Evolutionary conservation across 257 asterid genomes (phyloP).

Genomic region (Solanum arcanum): DNA sequence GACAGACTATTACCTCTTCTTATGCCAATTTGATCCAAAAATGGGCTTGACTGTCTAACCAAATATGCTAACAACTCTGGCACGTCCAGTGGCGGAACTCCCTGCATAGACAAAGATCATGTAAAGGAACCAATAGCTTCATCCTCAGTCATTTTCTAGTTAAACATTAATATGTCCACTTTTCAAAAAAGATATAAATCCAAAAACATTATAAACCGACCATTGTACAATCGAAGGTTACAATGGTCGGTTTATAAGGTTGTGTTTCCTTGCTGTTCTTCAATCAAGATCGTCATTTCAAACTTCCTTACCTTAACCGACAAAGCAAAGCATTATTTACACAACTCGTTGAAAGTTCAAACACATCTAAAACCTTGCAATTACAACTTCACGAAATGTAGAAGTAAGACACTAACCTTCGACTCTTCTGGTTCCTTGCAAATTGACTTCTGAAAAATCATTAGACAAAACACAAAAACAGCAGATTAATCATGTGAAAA

Average conservation of each 20-base stretch:
- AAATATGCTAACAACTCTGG: conserved; percentile 84
- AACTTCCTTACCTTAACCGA: neutral
- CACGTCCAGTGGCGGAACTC: conserved; percentile 85
- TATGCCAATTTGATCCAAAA: conserved; percentile 89
- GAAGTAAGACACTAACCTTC: conserved; percentile 40
- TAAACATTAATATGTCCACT: neutral
- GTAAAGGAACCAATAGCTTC: neutral
- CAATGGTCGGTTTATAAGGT: neutral
- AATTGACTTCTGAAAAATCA: conserved; percentile 64
- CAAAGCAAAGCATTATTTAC: neutral
- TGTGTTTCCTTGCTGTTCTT: neutral
- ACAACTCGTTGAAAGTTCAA: neutral
- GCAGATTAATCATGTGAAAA: neutral
- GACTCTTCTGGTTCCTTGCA: conserved; percentile 66
- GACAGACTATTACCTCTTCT: conserved; percentile 39
- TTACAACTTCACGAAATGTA: neutral
- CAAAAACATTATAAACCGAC: neutral
- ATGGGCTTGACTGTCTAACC: conserved; percentile 91
- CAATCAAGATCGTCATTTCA: neutral
- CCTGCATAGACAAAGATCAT: conserved; percentile 27
- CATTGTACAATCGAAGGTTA: neutral
- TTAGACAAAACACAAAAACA: neutral
- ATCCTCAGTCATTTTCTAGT: neutral
- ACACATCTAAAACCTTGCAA: neutral
- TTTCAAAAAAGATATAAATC: neutral